Percentiles rank a stretch among this genome's conserved stretches.
Evolutionary conservation across 495 filamentous ascomycete genomes (phyloP).

Genomic region (Apodospora peruviana): DNA sequence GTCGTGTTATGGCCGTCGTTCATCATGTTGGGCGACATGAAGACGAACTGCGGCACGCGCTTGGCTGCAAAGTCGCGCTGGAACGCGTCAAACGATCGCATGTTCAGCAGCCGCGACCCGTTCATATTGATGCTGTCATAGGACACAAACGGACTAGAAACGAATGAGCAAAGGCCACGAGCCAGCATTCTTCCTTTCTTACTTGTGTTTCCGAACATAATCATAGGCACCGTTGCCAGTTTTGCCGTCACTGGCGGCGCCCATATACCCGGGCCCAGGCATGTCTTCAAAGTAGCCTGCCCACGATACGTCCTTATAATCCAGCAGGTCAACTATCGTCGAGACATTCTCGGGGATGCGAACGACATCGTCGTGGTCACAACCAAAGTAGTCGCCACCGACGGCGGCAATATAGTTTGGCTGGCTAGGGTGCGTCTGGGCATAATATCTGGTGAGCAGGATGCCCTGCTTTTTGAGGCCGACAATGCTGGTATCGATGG

Average conservation of each 20-base stretch:
- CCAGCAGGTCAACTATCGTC: constrained; percentile 62
- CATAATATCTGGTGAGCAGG: constrained; percentile 56
- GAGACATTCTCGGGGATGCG: constrained; percentile 59
- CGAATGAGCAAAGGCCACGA: constrained; percentile 4
- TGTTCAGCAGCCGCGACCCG: constrained; percentile 48
- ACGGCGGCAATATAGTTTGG: constrained; percentile 48
- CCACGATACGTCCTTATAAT: constrained; percentile 58
- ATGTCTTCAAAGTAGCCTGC: constrained; percentile 61
- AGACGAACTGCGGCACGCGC: constrained; percentile 60
- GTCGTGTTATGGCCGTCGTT: constrained; percentile 66
- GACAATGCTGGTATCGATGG: constrained; percentile 41
- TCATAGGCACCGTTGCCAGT: constrained; percentile 46
- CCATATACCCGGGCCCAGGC: constrained; percentile 64
- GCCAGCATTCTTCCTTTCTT: background rate
- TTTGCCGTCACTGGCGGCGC: constrained; percentile 42
- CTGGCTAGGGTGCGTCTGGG: constrained; percentile 51
- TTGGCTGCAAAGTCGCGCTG: constrained; percentile 47
- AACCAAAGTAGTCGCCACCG: constrained; percentile 62
- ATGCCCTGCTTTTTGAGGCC: constrained; percentile 59
- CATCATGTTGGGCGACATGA: constrained; percentile 68
- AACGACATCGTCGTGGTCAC: constrained; percentile 58
- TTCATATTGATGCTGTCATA: constrained; percentile 45
- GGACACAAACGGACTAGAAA: constrained; percentile 41
- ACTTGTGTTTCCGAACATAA: constrained; percentile 72
- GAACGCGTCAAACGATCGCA: constrained; percentile 58